phyloP scores from a whole-genome alignment of 257 asterid species.

The Marsdenia floribunda region DNA sequence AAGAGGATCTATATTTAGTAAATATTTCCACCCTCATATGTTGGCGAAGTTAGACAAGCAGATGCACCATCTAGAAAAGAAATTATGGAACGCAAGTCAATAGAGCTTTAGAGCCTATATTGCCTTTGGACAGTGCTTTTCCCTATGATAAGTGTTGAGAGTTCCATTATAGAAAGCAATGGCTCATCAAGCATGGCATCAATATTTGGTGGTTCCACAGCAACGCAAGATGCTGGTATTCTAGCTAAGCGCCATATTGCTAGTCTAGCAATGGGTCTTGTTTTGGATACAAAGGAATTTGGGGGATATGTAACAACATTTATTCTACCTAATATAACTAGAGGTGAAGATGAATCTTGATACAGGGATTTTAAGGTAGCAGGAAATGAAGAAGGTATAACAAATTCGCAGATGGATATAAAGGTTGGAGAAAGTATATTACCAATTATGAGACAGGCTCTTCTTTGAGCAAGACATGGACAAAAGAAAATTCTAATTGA shows the following conservation, averaged over 20 bases:
- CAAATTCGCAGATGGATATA: constrained; percentile 97
- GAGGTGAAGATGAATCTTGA: constrained; percentile 98
- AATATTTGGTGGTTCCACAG: constrained; percentile 95
- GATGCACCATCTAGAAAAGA: constrained; percentile 99
- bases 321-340: constrained; percentile 91
- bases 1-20: constrained; percentile 91
- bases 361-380: constrained; percentile 99
- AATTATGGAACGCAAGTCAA: constrained; percentile 91
- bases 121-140: constrained; percentile 74
- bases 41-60: constrained; percentile 94
- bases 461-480: constrained; percentile 87
- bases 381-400: constrained; percentile 82
- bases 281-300: constrained; percentile 85
- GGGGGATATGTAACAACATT: constrained; percentile 99
- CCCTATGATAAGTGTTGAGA: constrained; percentile 97
- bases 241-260: constrained; percentile 80
- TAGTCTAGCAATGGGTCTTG: constrained; percentile 98
- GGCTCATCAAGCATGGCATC: constrained; percentile 99
- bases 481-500: constrained; percentile 66
- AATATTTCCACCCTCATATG: constrained; percentile 91
- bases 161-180: constrained; percentile 98
- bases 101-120: constrained; percentile 82
- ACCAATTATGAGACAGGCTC: constrained; percentile 90
- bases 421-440: constrained; percentile 90
- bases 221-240: constrained; percentile 97